These are phyloP conservation scores for Aspergillus ochraceus DNA, from an alignment of 2,329 filamentous ascomycete species.

Conservation along the genomic window DNA sequence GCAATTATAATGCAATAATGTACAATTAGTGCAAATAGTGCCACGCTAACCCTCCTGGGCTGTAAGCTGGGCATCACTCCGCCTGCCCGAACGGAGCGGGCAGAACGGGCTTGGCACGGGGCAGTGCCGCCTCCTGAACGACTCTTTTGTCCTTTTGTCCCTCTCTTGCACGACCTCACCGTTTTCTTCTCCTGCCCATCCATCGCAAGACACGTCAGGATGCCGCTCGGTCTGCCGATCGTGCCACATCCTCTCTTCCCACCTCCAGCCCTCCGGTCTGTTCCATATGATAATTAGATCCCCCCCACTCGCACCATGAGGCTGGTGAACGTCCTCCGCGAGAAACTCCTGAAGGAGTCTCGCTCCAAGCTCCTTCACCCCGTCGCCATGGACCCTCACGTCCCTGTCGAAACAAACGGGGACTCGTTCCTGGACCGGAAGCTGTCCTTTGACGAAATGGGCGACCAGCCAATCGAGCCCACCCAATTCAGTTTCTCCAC, in stretches of 20 bases:
- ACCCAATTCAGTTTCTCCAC: slow-evolving; percentile 93
- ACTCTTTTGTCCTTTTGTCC: background rate
- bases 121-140: background rate
- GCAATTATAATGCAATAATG: no score
- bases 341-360: background rate
- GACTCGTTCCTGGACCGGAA: background rate
- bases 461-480: slow-evolving; percentile 40
- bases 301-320: background rate
- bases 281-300: background rate
- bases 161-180: background rate
- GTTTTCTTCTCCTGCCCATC: background rate
- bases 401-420: background rate
- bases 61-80: no score
- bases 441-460: background rate
- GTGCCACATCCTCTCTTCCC: background rate
- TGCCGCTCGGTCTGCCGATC: slow-evolving; percentile 2
- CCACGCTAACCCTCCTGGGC: no score
- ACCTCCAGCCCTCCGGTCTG: background rate
- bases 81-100: background rate
- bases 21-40: no score
- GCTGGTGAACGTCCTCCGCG: background rate
- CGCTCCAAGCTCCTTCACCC: background rate
- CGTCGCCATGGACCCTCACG: background rate
- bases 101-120: background rate
- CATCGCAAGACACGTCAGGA: slow-evolving; percentile 6